These are phyloP conservation scores for Amniculicola lignicola DNA, from an alignment of 495 filamentous ascomycete genomes.

Conservation along the genomic window DNA sequence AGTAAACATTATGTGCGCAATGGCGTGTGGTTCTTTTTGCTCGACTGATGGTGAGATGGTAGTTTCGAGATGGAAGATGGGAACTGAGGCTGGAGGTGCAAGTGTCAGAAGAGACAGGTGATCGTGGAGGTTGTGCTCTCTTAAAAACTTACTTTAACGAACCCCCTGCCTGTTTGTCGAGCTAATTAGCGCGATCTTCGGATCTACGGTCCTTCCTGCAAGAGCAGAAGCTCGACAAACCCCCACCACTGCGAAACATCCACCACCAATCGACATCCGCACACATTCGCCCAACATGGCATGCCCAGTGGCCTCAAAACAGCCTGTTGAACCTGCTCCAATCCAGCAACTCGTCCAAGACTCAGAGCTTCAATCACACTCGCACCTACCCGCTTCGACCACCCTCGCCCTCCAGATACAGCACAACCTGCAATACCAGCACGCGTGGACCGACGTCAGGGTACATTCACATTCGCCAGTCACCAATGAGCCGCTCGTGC, in stretches of 20 bases:
- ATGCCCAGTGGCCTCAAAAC: constrained; percentile 19
- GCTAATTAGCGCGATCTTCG: constrained; percentile 9
- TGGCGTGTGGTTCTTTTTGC: no score
- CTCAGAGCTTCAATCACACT: neutral
- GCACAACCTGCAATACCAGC: constrained; percentile 81
- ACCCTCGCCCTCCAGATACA: constrained; percentile 64
- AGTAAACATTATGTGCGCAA: neutral
- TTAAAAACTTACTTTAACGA: no score
- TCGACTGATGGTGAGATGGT: no score
- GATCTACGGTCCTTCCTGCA: constrained; percentile 28
- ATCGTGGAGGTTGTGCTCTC: no score
- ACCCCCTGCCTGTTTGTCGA: no score
- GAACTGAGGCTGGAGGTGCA: no score
- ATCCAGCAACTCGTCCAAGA: constrained; percentile 22
- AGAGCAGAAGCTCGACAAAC: constrained; percentile 12
- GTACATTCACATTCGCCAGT: constrained; percentile 55
- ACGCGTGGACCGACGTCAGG: constrained; percentile 73
- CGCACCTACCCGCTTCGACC: constrained; percentile 30
- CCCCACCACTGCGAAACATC: neutral
- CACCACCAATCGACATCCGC: constrained; percentile 10
- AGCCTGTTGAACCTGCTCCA: constrained; percentile 14
- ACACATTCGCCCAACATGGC: neutral
- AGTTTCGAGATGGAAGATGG: no score
- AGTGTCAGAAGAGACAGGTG: no score
- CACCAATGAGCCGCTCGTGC: constrained; percentile 44